These are phyloP conservation scores for Phytophthora aleatoria DNA, from an alignment of 352 stramenopile species.

Conservation along the genomic window DNA sequence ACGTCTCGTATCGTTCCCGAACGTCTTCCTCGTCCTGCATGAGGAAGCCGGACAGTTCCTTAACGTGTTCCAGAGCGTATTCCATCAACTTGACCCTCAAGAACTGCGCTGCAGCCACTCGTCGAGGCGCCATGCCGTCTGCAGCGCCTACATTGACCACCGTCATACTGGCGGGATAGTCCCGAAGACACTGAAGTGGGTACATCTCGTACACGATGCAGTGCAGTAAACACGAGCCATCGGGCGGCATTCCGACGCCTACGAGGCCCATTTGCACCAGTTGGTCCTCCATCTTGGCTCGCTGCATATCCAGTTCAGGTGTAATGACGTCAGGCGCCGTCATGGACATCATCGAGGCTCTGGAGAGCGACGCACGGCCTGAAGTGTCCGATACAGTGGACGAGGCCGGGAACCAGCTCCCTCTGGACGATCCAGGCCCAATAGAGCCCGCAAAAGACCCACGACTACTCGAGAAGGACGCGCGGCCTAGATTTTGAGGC, in stretches of 20 bases:
- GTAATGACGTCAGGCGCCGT: conserved; percentile 72
- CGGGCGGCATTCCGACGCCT: conserved; percentile 81
- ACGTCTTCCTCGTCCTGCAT: conserved; percentile 80
- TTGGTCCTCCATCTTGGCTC: conserved; percentile 78
- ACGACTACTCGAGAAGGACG: conserved; percentile 29
- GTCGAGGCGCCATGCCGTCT: conserved; percentile 75
- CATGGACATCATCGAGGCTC: conserved; percentile 61
- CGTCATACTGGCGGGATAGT: conserved; percentile 75
- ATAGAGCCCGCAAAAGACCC: conserved; percentile 37
- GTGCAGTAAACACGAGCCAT: conserved; percentile 83
- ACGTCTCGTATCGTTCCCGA: conserved; percentile 70
- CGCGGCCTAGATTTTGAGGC: conserved; percentile 15
- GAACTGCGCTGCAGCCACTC: conserved; percentile 66
- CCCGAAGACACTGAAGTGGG: conserved; percentile 70
- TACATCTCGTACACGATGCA: conserved; percentile 89
- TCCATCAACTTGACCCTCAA: conserved; percentile 75
- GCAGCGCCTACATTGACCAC: conserved; percentile 83
- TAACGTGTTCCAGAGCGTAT: conserved; percentile 72
- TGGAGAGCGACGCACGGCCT: conserved; percentile 38
- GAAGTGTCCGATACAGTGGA: conserved; percentile 27
- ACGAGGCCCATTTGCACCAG: conserved; percentile 63
- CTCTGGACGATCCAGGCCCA: conserved; percentile 33
- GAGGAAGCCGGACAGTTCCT: conserved; percentile 60
- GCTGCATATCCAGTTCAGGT: conserved; percentile 73
- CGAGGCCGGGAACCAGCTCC: conserved; percentile 68